Conservation (phyloP, 1,284 basidiomycete genomes). For the Fomitiporia mediterranea region DNA sequence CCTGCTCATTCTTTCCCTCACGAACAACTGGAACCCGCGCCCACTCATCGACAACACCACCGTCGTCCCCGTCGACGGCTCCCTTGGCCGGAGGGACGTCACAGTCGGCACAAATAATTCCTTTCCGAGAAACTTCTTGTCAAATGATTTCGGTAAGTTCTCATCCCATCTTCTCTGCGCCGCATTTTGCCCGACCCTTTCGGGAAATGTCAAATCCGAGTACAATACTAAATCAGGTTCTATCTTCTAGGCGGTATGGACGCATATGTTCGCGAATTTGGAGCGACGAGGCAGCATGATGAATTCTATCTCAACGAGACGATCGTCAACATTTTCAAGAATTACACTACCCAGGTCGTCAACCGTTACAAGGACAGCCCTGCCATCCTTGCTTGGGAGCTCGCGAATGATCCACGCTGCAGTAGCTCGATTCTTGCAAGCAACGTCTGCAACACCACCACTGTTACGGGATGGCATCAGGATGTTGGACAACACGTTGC, state of each 20-base stretch:
- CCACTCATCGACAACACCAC: constrained; percentile 21
- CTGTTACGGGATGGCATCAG: constrained; percentile 53
- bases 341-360: constrained; percentile 52
- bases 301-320: constrained; percentile 52
- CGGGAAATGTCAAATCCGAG: constrained; percentile 1
- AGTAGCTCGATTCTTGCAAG: constrained; percentile 46
- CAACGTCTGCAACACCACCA: constrained; percentile 41
- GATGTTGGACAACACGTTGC: constrained; percentile 42
- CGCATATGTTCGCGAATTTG: constrained; percentile 51
- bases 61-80: constrained; percentile 21
- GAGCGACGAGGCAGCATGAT: constrained; percentile 42
- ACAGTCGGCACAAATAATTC: constrained; percentile 36
- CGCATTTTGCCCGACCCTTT: not conserved
- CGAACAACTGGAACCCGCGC: constrained; percentile 35
- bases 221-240: not conserved
- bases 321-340: constrained; percentile 47
- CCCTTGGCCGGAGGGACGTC: constrained; percentile 31
- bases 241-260: constrained; percentile 46
- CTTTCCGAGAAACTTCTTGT: constrained; percentile 47
- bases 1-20: constrained; percentile 29
- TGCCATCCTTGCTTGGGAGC: constrained; percentile 54
- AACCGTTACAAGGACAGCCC: constrained; percentile 49
- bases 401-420: constrained; percentile 65
- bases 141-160: constrained; percentile 55
- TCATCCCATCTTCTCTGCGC: not conserved